Percentiles rank a stretch among this genome's conserved stretches.
Evolutionary conservation across 768 basidiomycete genomes (phyloP).

Genomic region (Suillus lakei): DNA sequence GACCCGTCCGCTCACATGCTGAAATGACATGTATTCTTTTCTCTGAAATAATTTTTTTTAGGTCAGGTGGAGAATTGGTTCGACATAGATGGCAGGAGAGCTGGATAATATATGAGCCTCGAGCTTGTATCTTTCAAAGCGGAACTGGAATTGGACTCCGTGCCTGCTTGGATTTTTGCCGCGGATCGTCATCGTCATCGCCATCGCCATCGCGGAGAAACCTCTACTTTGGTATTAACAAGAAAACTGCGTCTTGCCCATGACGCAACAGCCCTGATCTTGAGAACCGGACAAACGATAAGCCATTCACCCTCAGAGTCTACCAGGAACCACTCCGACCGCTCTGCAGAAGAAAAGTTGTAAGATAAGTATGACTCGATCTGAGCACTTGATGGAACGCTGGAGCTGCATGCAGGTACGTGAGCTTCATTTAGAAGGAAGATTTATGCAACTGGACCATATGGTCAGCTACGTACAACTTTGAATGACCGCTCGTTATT

Average conservation of each 20-base stretch:
- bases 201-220: too few relatives aligned
- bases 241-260: too few relatives aligned
- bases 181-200: too few relatives aligned
- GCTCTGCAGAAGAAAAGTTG: conserved; percentile 48
- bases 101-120: too few relatives aligned
- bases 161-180: too few relatives aligned
- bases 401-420: conserved; percentile 80
- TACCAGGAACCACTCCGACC: too few relatives aligned
- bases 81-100: conserved; percentile 81
- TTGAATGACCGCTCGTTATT: conserved; percentile 51
- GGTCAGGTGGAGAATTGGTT: conserved; percentile 67
- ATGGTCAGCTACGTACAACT: background rate
- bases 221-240: too few relatives aligned
- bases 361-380: conserved; percentile 42
- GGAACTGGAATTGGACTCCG: too few relatives aligned
- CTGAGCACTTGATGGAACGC: conserved; percentile 54
- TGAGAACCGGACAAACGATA: too few relatives aligned
- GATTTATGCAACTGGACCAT: background rate
- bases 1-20: conserved; percentile 63
- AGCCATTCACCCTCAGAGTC: too few relatives aligned
- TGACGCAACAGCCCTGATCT: too few relatives aligned
- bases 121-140: too few relatives aligned
- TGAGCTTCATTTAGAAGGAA: conserved; percentile 2
- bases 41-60: conserved; percentile 63
- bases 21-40: conserved; percentile 71